phyloP scores from a whole-genome alignment of 2,329 filamentous ascomycete genomes.

The Trichophyton schoenleinii region DNA sequence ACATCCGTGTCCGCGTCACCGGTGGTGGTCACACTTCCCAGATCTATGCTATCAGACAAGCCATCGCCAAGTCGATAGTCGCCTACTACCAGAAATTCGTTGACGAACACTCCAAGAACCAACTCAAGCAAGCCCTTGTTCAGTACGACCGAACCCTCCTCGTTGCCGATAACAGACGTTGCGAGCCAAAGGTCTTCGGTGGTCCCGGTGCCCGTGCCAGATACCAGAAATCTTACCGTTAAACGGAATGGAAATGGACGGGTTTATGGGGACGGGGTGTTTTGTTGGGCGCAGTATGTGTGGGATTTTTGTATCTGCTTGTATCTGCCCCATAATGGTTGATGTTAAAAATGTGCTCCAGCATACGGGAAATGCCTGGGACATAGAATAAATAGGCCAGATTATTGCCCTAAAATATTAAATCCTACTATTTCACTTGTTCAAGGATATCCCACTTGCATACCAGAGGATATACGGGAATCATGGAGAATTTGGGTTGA shows the following conservation, averaged over 20 bases:
- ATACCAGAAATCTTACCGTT: slow-evolving; percentile 99
- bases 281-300: slow-evolving; percentile 1
- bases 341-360: slow-evolving; percentile 4
- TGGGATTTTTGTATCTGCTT: slow-evolving; percentile 3
- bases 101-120: slow-evolving; percentile 99
- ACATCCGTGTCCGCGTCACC: slow-evolving; percentile 91
- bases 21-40: slow-evolving; percentile 97
- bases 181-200: slow-evolving; percentile 92
- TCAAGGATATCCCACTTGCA: not conserved
- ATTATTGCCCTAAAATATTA: slow-evolving; percentile 5
- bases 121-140: slow-evolving; percentile 92
- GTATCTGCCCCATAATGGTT: slow-evolving; percentile 4
- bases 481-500: not conserved
- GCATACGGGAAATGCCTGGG: slow-evolving; percentile 2
- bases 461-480: no score
- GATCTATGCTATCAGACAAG: slow-evolving; percentile 97
- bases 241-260: slow-evolving; percentile 32
- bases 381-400: slow-evolving; percentile 6
- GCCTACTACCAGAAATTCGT: slow-evolving; percentile 99
- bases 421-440: slow-evolving; percentile 3
- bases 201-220: slow-evolving; percentile 82
- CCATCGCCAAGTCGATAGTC: slow-evolving; percentile 93
- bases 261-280: slow-evolving; percentile 6
- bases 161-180: slow-evolving; percentile 97
- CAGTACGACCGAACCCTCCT: slow-evolving; percentile 95